Conservation (phyloP, 202 grass and related monocot species). For the Hordeum pubiflorum region DNA sequence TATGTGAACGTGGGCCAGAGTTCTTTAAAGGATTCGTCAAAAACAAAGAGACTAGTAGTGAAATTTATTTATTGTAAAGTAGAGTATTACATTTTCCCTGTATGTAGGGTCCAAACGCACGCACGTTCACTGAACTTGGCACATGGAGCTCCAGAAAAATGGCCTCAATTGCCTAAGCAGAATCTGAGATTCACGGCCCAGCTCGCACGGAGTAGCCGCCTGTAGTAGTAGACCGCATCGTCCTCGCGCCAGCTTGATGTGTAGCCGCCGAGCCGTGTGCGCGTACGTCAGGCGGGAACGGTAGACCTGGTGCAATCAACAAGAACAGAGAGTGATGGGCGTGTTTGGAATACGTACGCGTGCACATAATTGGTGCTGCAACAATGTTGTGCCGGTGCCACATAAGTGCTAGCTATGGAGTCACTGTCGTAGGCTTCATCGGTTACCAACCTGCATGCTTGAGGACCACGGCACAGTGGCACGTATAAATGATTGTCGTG, state of each 20-base stretch:
- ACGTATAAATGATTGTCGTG: slow-evolving; percentile 16
- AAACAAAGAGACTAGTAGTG: not conserved
- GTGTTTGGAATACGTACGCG: not conserved
- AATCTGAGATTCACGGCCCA: not conserved
- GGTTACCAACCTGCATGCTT: not conserved
- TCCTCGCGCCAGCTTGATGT: not conserved
- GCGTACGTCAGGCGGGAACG: not conserved
- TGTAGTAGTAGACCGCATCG: not conserved
- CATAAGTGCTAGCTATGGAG: not conserved
- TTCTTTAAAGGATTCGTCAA: not conserved
- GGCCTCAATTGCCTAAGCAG: not conserved
- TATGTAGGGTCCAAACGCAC: not conserved
- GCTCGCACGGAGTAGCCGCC: slow-evolving; percentile 3
- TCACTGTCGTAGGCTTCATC: not conserved
- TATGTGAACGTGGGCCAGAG: not conserved
- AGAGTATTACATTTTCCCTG: too few relatives aligned
- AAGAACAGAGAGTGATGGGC: not conserved
- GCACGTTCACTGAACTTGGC: not conserved
- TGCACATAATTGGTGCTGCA: slow-evolving; percentile 4
- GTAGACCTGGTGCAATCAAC: not conserved
- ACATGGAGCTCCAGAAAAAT: not conserved
- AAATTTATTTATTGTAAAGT: not conserved
- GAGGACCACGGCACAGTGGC: slow-evolving; percentile 32
- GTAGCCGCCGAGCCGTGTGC: not conserved
- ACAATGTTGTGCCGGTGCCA: slow-evolving; percentile 9